Base-by-base conservation (phyloP, 140 eudicot species). In the Cichorium intybus region DNA sequence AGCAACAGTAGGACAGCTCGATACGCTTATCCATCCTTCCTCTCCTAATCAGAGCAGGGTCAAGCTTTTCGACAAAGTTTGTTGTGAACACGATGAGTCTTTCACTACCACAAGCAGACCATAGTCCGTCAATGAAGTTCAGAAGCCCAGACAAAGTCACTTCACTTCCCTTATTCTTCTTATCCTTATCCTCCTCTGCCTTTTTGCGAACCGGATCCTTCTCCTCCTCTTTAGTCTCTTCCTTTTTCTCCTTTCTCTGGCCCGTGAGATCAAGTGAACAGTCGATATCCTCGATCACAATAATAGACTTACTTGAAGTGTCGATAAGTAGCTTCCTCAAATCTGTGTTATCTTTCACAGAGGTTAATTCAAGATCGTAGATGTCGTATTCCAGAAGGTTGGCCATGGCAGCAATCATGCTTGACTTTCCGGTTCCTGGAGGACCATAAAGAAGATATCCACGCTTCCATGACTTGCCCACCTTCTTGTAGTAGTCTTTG, bases 381-480 rank as follows among this genome's bases (percentile, higher is more conserved):
- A 80, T 56, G 46, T 80, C 84, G 24, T 79, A 79, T 6, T 62
- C 65, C 0, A 80, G 54, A 21, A 80, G 5, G 62, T 80, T 80
- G 17, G 85, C 79, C 82, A 81, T 81, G 7, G 86, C 82, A 3
- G 86, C 82, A 4, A 81, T 72, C 82, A 76, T 76, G 45, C 79
- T 81, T 16, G 86, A 81, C 60, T 81, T 81, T 4, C 86, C 82
- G 0, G 86, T 81, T 20, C 82, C 82, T 6, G 79, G 82, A 0
- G 82, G 85, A n/a, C n/a, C n/a, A n/a, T n/a, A n/a, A n/a, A n/a
- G n/a, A n/a, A n/a, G n/a, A n/a, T n/a, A n/a, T n/a, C n/a, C n/a
- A n/a, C n/a, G n/a, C n/a, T n/a, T n/a, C n/a, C n/a, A n/a, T n/a
- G n/a, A n/a, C n/a, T n/a, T n/a, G n/a, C n/a, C n/a, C n/a, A n/a